A percentile compares a stretch with the other conserved stretches of the same genome.
These are phyloP conservation scores for Lathyrus tuberosus DNA, from an alignment of 306 rosid species.

Conservation along the genomic window DNA sequence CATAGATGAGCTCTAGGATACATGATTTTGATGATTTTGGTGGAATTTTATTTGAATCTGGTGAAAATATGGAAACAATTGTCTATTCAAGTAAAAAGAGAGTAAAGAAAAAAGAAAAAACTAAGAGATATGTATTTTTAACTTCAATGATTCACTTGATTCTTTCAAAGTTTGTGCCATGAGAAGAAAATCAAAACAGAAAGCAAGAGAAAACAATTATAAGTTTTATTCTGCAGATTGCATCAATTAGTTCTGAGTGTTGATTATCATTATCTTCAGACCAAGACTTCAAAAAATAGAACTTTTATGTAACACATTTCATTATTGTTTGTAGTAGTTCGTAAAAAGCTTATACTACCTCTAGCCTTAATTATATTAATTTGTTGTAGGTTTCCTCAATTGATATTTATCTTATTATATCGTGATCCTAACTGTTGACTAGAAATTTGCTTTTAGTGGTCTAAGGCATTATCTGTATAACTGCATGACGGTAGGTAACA, in stretches of 20 bases:
- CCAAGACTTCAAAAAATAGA: not conserved
- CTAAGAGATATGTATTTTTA: not conserved
- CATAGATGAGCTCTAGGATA: constrained; percentile 3
- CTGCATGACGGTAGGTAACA: too few species aligned
- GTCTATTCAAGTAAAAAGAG: not conserved
- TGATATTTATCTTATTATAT: not conserved
- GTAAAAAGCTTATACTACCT: not conserved
- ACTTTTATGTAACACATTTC: not conserved
- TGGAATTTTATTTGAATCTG: constrained; percentile 12
- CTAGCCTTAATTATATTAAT: constrained; percentile 15
- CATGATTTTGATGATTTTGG: constrained; percentile 6
- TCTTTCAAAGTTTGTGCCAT: constrained; percentile 17
- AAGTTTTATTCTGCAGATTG: too few species aligned
- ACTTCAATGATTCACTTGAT: constrained; percentile 8
- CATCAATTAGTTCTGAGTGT: constrained; percentile 25
- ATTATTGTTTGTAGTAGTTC: constrained; percentile 3
- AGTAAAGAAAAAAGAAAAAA: constrained; percentile 4
- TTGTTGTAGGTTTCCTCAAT: constrained; percentile 2
- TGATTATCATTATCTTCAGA: constrained; percentile 6
- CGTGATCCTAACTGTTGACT: too few species aligned
- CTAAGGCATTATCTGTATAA: too few species aligned
- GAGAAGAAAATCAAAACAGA: not conserved
- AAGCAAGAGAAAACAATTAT: constrained; percentile 17
- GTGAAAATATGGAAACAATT: constrained; percentile 20
- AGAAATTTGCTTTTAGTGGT: too few species aligned